phyloP scores from a whole-genome alignment of 2,329 filamentous ascomycete species.

The Hypoxylon sp. region DNA sequence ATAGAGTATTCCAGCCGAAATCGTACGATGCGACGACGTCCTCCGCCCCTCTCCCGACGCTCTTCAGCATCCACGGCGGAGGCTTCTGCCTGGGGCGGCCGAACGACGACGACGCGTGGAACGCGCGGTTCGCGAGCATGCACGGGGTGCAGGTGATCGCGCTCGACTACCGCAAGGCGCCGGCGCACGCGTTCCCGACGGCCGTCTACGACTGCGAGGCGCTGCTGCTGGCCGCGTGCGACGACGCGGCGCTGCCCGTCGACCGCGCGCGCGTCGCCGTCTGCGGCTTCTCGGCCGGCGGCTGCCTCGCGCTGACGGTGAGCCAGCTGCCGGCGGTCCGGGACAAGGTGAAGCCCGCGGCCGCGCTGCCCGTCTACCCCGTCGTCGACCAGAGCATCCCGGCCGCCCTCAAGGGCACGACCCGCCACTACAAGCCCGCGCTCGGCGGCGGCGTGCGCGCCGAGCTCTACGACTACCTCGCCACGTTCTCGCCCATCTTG shows the following conservation, averaged over 20 bases:
- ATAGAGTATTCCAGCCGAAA: slow-evolving; percentile 48
- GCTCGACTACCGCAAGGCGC: slow-evolving; percentile 55
- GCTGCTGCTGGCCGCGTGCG: slow-evolving; percentile 49
- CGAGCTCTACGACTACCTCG: slow-evolving; percentile 40
- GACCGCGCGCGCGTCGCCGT: slow-evolving; percentile 51
- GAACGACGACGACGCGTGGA: slow-evolving; percentile 51
- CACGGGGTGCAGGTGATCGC: slow-evolving; percentile 53
- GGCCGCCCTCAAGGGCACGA: slow-evolving; percentile 41
- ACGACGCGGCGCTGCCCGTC: slow-evolving; percentile 52
- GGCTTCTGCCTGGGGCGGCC: slow-evolving; percentile 52
- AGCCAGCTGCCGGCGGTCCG: slow-evolving; percentile 50
- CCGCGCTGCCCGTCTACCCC: slow-evolving; percentile 50
- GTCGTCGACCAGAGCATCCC: slow-evolving; percentile 51
- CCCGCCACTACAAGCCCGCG: slow-evolving; percentile 49
- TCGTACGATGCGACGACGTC: slow-evolving; percentile 40
- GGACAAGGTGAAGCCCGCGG: slow-evolving; percentile 43
- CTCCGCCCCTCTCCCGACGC: slow-evolving; percentile 45
- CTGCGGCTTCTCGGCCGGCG: slow-evolving; percentile 56
- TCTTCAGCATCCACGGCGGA: slow-evolving; percentile 56
- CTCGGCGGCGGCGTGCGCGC: slow-evolving; percentile 42
- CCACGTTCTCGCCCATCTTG: slow-evolving; percentile 45
- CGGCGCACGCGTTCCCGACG: slow-evolving; percentile 50
- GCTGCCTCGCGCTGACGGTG: slow-evolving; percentile 50
- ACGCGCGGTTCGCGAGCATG: slow-evolving; percentile 48
- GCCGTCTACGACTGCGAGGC: slow-evolving; percentile 52